Evolutionary conservation across 2,329 filamentous ascomycete species (phyloP).

Genomic region (Lachnellula occidentalis): DNA sequence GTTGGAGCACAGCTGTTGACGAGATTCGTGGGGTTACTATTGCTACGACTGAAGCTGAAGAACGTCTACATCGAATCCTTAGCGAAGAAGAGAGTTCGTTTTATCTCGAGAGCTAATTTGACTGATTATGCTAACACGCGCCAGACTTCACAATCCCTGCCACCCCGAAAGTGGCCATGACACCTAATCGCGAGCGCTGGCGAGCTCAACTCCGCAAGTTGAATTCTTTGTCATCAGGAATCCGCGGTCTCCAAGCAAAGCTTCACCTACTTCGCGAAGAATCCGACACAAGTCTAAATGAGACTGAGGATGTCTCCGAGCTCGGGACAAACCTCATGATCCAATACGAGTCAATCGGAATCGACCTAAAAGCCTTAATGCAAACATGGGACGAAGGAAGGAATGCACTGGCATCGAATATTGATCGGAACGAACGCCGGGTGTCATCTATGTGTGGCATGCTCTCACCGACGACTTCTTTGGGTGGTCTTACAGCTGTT

Average conservation of each 20-base stretch:
- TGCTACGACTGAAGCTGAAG: slow-evolving; percentile 56
- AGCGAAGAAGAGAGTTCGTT: slow-evolving; percentile 72
- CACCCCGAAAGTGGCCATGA: slow-evolving; percentile 55
- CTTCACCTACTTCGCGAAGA: slow-evolving; percentile 88
- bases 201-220: slow-evolving; percentile 84
- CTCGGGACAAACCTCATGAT: slow-evolving; percentile 73
- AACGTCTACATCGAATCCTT: slow-evolving; percentile 63
- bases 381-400: slow-evolving; percentile 85
- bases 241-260: slow-evolving; percentile 89
- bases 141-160: slow-evolving; percentile 48
- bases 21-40: slow-evolving; percentile 62
- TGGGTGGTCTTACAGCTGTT: slow-evolving; percentile 63
- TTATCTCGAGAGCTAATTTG: not conserved
- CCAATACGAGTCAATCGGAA: slow-evolving; percentile 92
- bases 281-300: slow-evolving; percentile 72
- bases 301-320: slow-evolving; percentile 66
- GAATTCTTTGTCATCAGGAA: slow-evolving; percentile 81
- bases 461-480: slow-evolving; percentile 54
- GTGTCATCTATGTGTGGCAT: slow-evolving; percentile 54
- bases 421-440: slow-evolving; percentile 73
- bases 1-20: slow-evolving; percentile 75
- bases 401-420: slow-evolving; percentile 71
- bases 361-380: slow-evolving; percentile 74
- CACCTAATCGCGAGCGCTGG: slow-evolving; percentile 76
- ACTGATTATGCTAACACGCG: slow-evolving; percentile 20